Percentiles rank a stretch among this genome's conserved stretches.
These are phyloP conservation scores for Fusarium sp. DNA, from an alignment of 2,329 filamentous ascomycete genomes.

Conservation along the genomic window DNA sequence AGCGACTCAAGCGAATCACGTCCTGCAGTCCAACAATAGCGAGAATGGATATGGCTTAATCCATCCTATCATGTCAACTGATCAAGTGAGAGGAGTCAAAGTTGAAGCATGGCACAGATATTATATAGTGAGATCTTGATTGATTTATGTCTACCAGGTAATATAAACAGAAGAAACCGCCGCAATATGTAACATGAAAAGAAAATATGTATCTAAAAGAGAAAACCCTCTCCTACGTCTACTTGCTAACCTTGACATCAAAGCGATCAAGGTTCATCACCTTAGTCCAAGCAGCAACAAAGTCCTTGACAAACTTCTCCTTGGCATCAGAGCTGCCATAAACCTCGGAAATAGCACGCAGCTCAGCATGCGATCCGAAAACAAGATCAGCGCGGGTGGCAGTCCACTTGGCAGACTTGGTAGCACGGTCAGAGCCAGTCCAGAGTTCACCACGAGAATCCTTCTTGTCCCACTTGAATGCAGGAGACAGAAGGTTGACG, in stretches of 20 bases:
- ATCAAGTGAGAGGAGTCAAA: too few species aligned
- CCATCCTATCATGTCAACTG: too few species aligned
- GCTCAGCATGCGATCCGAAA: constrained; percentile 79
- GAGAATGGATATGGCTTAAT: too few species aligned
- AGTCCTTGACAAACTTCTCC: constrained; percentile 76
- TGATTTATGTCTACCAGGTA: accelerated
- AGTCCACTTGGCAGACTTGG: constrained; percentile 73
- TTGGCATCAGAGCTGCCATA: constrained; percentile 70
- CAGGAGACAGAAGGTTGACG: constrained; percentile 78
- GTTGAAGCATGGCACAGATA: too few species aligned
- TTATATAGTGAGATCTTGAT: not conserved
- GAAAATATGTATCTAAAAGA: constrained; percentile 9
- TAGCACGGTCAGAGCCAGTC: constrained; percentile 73
- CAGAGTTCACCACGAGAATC: constrained; percentile 65
- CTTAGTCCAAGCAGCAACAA: constrained; percentile 78
- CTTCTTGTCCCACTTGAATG: constrained; percentile 67
- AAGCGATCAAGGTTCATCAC: constrained; percentile 79
- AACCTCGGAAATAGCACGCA: constrained; percentile 76
- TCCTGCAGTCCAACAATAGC: accelerated
- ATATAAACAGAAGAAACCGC: not conserved
- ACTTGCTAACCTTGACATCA: constrained; percentile 54
- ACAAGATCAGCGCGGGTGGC: constrained; percentile 76
- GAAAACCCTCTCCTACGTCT: not conserved
- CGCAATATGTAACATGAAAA: not conserved
- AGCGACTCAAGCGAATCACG: too few species aligned